These are phyloP conservation scores for Viola pubescens DNA, from an alignment of 441 rosid species.

Conservation along the genomic window DNA sequence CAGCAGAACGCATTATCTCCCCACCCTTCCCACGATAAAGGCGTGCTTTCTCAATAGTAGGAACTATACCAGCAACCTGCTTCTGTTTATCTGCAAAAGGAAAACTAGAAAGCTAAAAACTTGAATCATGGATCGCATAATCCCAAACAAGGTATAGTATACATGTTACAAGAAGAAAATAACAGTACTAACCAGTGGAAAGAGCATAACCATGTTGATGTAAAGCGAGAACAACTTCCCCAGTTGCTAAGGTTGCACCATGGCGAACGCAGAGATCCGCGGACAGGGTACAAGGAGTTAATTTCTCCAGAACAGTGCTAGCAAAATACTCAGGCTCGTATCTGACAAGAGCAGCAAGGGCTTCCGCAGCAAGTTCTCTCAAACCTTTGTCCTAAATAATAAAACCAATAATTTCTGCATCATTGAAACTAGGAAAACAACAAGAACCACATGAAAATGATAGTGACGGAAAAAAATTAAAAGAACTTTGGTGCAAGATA, in stretches of 20 bases:
- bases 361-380: conserved; percentile 86
- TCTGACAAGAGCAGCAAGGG: conserved; percentile 84
- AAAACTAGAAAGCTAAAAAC: conserved; percentile 1
- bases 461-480: background rate
- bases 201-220: conserved; percentile 45
- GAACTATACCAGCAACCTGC: conserved; percentile 62
- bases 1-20: conserved; percentile 97
- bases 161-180: background rate
- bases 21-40: conserved; percentile 99
- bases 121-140: background rate
- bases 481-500: background rate
- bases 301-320: conserved; percentile 55
- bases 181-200: conserved; percentile 49
- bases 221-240: conserved; percentile 73
- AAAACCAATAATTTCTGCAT: conserved; percentile 12
- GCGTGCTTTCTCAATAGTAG: conserved; percentile 92
- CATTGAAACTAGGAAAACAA: conserved; percentile 7
- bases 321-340: conserved; percentile 70
- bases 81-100: conserved; percentile 56
- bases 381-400: conserved; percentile 75
- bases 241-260: conserved; percentile 87
- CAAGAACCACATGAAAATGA: conserved; percentile 1
- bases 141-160: background rate
- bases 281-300: conserved; percentile 76
- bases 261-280: conserved; percentile 88